Evolutionary conservation across 169 alveolate species (phyloP).

Genomic region (Plasmodium fragile): DNA sequence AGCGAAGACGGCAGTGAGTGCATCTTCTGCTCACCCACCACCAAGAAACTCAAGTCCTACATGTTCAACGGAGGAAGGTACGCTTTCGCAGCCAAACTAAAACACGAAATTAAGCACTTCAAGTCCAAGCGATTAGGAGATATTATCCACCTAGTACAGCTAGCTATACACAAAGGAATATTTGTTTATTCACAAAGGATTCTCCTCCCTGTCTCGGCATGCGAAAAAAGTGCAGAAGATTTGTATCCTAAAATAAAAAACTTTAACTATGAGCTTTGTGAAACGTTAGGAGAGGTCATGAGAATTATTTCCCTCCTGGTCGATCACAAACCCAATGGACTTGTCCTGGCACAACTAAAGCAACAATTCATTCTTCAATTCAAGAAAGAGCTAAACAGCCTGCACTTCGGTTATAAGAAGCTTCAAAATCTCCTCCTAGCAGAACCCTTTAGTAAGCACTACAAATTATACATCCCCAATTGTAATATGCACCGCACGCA

Average conservation of each 20-base stretch:
- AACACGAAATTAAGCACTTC: constrained; percentile 81
- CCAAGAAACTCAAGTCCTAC: constrained; percentile 57
- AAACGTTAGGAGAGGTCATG: constrained; percentile 81
- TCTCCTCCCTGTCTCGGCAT: constrained; percentile 84
- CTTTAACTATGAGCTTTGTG: constrained; percentile 79
- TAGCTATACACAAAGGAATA: constrained; percentile 85
- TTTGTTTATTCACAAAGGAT: constrained; percentile 87
- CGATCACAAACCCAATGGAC: constrained; percentile 83
- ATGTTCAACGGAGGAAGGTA: constrained; percentile 86
- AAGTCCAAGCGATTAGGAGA: constrained; percentile 84
- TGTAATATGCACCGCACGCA: constrained; percentile 85
- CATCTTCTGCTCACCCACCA: constrained; percentile 41
- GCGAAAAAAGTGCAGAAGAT: constrained; percentile 88
- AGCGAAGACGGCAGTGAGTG: constrained; percentile 8
- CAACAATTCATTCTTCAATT: constrained; percentile 86
- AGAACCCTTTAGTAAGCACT: constrained; percentile 77
- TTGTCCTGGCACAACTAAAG: constrained; percentile 85
- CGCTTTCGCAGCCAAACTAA: constrained; percentile 85
- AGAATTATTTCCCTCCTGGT: constrained; percentile 81
- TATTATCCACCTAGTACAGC: constrained; percentile 85
- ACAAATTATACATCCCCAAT: constrained; percentile 83
- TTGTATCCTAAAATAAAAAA: constrained; percentile 82
- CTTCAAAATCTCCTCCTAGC: constrained; percentile 83
- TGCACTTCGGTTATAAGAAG: constrained; percentile 83
- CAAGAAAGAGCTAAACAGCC: constrained; percentile 83